Conservation (phyloP, 2,329 filamentous ascomycete species). For the Trichophyton benhamiae region DNA sequence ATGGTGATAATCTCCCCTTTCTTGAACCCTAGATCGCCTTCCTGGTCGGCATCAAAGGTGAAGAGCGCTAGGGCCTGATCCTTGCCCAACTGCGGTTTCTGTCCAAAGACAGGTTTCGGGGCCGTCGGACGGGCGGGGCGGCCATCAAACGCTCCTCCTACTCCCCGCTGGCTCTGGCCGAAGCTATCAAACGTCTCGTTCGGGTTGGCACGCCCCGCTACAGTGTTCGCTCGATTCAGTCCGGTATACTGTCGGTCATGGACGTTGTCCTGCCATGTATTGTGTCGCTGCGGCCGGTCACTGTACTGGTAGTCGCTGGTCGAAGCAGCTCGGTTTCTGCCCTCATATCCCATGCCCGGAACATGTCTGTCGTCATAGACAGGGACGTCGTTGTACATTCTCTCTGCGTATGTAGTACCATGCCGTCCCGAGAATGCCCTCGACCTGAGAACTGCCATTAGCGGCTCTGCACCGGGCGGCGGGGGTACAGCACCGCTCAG, state of each 20-base stretch:
- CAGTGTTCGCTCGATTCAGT: slow-evolving; percentile 24
- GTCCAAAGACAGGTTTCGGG: slow-evolving; percentile 71
- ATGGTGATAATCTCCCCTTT: slow-evolving; percentile 96
- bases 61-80: slow-evolving; percentile 86
- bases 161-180: slow-evolving; percentile 1
- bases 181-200: slow-evolving; percentile 25
- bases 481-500: slow-evolving; percentile 65
- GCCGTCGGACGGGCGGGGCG: slow-evolving; percentile 70
- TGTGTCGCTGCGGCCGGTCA: slow-evolving; percentile 38
- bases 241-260: slow-evolving; percentile 33
- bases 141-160: slow-evolving; percentile 37
- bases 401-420: slow-evolving; percentile 39
- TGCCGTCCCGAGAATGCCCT: slow-evolving; percentile 64
- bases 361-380: slow-evolving; percentile 77
- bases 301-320: slow-evolving; percentile 44
- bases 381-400: slow-evolving; percentile 88
- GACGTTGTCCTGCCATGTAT: slow-evolving; percentile 39
- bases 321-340: slow-evolving; percentile 42
- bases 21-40: slow-evolving; percentile 86
- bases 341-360: slow-evolving; percentile 66
- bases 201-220: slow-evolving; percentile 19
- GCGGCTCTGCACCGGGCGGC: slow-evolving; percentile 68
- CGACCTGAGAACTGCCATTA: slow-evolving; percentile 76
- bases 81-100: slow-evolving; percentile 27
- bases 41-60: slow-evolving; percentile 88